Conservation (phyloP, 2,329 filamentous ascomycete genomes). For the Xylariomycetidae sp. region DNA sequence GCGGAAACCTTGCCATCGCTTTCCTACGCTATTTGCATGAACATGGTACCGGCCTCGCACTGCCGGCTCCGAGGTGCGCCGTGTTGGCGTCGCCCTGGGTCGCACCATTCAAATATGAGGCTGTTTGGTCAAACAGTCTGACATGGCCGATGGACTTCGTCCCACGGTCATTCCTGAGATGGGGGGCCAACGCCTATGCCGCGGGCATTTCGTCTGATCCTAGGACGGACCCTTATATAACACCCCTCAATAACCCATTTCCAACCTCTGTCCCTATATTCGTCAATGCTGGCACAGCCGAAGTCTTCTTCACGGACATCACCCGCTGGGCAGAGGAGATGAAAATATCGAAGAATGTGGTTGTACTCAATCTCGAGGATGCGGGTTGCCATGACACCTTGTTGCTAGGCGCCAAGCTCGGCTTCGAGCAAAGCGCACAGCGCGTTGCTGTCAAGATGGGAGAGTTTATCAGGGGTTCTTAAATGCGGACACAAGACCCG, state of each 20-base stretch:
- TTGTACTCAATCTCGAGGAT: conserved; percentile 35
- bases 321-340: conserved; percentile 55
- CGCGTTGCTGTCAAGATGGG: conserved; percentile 11
- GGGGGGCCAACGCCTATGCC: conserved; percentile 37
- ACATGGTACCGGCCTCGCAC: conserved; percentile 24
- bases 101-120: conserved; percentile 11
- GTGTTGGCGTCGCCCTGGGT: conserved; percentile 27
- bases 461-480: too few species aligned
- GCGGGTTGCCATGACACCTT: conserved; percentile 41
- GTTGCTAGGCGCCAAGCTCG: conserved; percentile 32
- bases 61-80: conserved; percentile 26
- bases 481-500: too few species aligned
- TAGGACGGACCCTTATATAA: conserved; percentile 28
- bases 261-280: conserved; percentile 15
- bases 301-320: conserved; percentile 28
- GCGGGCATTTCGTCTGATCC: conserved; percentile 11
- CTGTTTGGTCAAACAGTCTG: conserved; percentile 4
- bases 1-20: conserved; percentile 39
- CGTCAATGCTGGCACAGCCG: conserved; percentile 12
- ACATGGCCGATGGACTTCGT: conserved; percentile 34
- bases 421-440: conserved; percentile 32
- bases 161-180: conserved; percentile 29
- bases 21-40: conserved; percentile 42
- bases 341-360: conserved; percentile 8
- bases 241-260: conserved; percentile 16